Base-by-base conservation (phyloP, 495 filamentous ascomycete species). In the Penicillium lagena region DNA sequence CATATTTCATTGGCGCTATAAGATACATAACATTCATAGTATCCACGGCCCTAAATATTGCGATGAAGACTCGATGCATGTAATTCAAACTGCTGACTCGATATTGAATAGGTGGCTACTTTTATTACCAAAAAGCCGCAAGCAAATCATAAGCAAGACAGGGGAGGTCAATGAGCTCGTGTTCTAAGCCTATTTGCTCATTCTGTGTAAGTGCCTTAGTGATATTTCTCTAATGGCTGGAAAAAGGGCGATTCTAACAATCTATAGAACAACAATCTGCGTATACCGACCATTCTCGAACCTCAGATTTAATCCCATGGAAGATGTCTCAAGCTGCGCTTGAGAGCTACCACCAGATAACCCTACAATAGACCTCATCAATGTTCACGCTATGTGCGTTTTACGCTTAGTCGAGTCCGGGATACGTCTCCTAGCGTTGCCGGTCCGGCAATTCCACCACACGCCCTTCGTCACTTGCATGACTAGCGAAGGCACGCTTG, bases 1-100 rank as follows among this genome's bases (percentile, higher is more conserved):
- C 85, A 4, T 90, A 90, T 52, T 82, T 86, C 9, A 79, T 90
- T 40, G 70, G 72, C 32, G 70, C 72, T 11, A 62, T 72, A 6
- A 66, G 58, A 13, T 58, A 60, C 35, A 38, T 51, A 0, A 60
- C 50, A 12, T 30, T 47, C 0, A 59, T 59, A 1, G 57, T 66
- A 42, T 55, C 52, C 1, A 43, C 44, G 22, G 39, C 28, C 1
- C 62, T 59, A 1, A 54, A 52, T 9, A 36, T 40, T 1, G 46
- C 49, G 0, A 41, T 7, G 0, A 63, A 40, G 60, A 59, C 38
- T 62, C 63, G 11, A 37, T 30, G 13, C 43, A 51, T 7, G 27
- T 62, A 0, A 52, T 66, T 9, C 63, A 66, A 29, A 43, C 53
- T 12, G 58, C 44, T 12, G 63, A 67, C 44, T 58, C 45, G 1